Evolutionary conservation across 371 early-diverging fungal species (phyloP), one percentile per base, ranked within the genome.

Genomic region (Apophysomyces trapeziformis): DNA sequence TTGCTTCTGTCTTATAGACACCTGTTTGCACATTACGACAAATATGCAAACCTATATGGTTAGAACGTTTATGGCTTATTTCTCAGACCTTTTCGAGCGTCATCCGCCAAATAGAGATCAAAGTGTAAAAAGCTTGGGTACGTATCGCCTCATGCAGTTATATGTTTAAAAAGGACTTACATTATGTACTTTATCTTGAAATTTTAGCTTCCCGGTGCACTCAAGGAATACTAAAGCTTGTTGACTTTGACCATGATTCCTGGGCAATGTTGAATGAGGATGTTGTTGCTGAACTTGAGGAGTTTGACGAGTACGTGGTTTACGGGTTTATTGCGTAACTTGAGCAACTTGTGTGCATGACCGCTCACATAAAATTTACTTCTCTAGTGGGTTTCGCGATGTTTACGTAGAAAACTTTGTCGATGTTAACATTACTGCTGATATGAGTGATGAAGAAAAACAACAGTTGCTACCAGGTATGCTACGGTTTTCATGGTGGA

Each of bases 371-470:
- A 50, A 50, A 14, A 18, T 32, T 50, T 26, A 18, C 21, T 26
- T 50, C 5, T 50, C 50, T 21, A 50, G 50, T 18, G 50, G 1
- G 21, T 50, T 50, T 21, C 18, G 21, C 9, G 9, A 50, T 18
- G 50, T 18, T 2, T 18, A 50, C 21, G 18, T 8, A 9, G 50
- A 32, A 18, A 14, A 50, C 0, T 50, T 50, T 5, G 21, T 4
- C n/a, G 9, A 18, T 7, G 21, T 50, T 9, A 26, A 50, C 21
- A 21, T 50, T 18, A 50, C 50, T 7, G 50, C 21, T 8, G 50
- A 50, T 18, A n/a, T 50, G 50, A 18, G 6, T 50, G 50, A 50
- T 21, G 35, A 50, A 18, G 50, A 50, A 50, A 50, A 18, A 50
- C 50, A 5, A 8, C 50, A 18, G 21, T 4, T 50, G 21, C 0